Evolutionary conservation across 352 stramenopile species (phyloP).

Genomic region (Labyrinthula sp.): DNA sequence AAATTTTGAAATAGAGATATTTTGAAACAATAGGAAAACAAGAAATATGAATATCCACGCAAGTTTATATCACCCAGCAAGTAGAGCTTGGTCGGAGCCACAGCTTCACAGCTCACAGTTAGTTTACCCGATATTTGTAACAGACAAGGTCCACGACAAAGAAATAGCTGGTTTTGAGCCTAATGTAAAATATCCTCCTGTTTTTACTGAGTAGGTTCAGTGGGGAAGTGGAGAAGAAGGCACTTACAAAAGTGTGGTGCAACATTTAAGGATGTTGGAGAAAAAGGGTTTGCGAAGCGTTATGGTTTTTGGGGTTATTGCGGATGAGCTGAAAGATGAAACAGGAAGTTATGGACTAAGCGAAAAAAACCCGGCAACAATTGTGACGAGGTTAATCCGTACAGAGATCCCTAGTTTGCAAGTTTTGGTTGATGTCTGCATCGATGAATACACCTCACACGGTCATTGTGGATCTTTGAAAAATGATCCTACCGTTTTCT

Average conservation of each 20-base stretch:
- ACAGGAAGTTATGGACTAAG: conserved; percentile 48
- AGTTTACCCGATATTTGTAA: conserved; percentile 66
- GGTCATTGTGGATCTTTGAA: conserved; percentile 53
- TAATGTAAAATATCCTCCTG: conserved; percentile 54
- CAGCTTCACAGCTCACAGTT: conserved; percentile 60
- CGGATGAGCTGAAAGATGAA: conserved; percentile 53
- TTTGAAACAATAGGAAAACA: too few species aligned
- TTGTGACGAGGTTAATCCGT: conserved; percentile 45
- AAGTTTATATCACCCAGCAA: conserved; percentile 50
- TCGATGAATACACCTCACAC: conserved; percentile 67
- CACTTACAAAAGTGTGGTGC: conserved; percentile 39
- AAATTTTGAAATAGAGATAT: too few species aligned
- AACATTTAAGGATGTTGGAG: conserved; percentile 46
- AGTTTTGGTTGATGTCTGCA: conserved; percentile 58
- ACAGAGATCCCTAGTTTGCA: conserved; percentile 47
- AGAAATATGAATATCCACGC: conserved; percentile 41
- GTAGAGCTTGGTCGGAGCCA: conserved; percentile 57
- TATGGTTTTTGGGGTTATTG: conserved; percentile 64
- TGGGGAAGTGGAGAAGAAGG: conserved; percentile 50
- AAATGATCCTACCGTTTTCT: too few species aligned
- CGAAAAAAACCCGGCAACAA: conserved; percentile 51
- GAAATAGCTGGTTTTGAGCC: conserved; percentile 52
- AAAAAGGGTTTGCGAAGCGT: conserved; percentile 51
- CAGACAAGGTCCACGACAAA: conserved; percentile 44
- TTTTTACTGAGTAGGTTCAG: too few species aligned